phyloP scores from a whole-genome alignment of 768 basidiomycete genomes.

The Flagelloscypha sp. region DNA sequence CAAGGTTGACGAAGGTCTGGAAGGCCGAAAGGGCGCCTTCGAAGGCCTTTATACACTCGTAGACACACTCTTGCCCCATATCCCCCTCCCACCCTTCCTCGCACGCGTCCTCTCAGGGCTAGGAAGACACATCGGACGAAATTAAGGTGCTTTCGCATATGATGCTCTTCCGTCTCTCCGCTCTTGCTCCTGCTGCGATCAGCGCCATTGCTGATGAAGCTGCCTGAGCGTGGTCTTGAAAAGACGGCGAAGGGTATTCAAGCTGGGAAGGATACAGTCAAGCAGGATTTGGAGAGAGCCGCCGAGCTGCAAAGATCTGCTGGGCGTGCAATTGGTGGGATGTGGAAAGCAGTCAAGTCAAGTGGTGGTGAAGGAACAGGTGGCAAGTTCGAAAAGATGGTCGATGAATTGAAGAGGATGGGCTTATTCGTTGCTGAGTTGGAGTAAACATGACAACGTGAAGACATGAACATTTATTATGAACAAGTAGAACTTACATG shows the following conservation, averaged over 20 bases:
- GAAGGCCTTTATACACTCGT: constrained; percentile 96
- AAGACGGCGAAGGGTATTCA: constrained; percentile 85
- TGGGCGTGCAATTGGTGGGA: constrained; percentile 76
- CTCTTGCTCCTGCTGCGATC: constrained; percentile 77
- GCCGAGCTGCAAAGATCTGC: constrained; percentile 90
- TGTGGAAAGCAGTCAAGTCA: constrained; percentile 82
- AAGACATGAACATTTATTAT: too few species aligned
- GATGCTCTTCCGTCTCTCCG: constrained; percentile 86
- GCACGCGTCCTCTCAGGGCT: constrained; percentile 75
- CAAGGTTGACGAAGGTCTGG: constrained; percentile 94
- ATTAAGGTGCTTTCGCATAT: constrained; percentile 96
- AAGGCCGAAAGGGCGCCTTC: constrained; percentile 93
- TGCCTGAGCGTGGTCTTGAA: constrained; percentile 74
- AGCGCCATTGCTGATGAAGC: constrained; percentile 78
- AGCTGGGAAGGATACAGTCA: constrained; percentile 92
- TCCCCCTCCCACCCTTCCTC: constrained; percentile 41
- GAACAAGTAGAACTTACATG: too few species aligned
- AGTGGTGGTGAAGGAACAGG: constrained; percentile 42
- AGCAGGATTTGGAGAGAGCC: constrained; percentile 81
- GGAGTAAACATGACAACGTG: too few species aligned
- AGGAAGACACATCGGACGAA: constrained; percentile 85
- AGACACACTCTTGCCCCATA: constrained; percentile 18
- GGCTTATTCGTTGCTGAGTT: constrained; percentile 64
- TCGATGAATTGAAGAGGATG: constrained; percentile 63
- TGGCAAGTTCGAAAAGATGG: constrained; percentile 72